phyloP scores from a whole-genome alignment of 805 yeast genomes.

The Candida pini region DNA sequence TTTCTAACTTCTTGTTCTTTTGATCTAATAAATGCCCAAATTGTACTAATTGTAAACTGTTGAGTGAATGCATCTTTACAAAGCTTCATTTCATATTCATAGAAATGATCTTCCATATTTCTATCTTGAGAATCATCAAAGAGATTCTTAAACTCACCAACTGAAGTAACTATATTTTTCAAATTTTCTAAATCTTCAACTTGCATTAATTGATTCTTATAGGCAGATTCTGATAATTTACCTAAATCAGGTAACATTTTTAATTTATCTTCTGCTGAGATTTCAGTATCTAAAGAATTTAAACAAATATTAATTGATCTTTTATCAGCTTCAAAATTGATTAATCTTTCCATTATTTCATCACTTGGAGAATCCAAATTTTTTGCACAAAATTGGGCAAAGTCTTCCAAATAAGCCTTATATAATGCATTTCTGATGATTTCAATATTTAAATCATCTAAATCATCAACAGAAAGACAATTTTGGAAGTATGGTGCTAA shows the following conservation, averaged over 20 bases:
- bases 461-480: conserved; percentile 79
- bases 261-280: conserved; percentile 65
- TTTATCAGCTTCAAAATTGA: conserved; percentile 92
- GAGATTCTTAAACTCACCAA: conserved; percentile 61
- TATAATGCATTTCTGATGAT: conserved; percentile 86
- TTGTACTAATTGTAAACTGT: conserved; percentile 82
- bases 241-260: conserved; percentile 80
- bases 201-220: conserved; percentile 58
- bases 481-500: conserved; percentile 93
- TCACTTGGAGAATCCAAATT: conserved; percentile 70
- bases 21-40: conserved; percentile 96
- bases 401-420: conserved; percentile 90
- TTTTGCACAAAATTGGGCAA: conserved; percentile 54
- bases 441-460: conserved; percentile 94
- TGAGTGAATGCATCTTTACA: conserved; percentile 94
- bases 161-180: conserved; percentile 53
- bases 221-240: conserved; percentile 61
- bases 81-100: conserved; percentile 84
- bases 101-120: conserved; percentile 89
- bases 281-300: conserved; percentile 81
- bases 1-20: conserved; percentile 96
- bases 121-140: conserved; percentile 46
- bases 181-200: conserved; percentile 86
- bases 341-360: conserved; percentile 71
- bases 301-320: conserved; percentile 87